Evolutionary conservation across 2,329 filamentous ascomycete genomes (phyloP).

Genomic region (Aspergillus sp.): DNA sequence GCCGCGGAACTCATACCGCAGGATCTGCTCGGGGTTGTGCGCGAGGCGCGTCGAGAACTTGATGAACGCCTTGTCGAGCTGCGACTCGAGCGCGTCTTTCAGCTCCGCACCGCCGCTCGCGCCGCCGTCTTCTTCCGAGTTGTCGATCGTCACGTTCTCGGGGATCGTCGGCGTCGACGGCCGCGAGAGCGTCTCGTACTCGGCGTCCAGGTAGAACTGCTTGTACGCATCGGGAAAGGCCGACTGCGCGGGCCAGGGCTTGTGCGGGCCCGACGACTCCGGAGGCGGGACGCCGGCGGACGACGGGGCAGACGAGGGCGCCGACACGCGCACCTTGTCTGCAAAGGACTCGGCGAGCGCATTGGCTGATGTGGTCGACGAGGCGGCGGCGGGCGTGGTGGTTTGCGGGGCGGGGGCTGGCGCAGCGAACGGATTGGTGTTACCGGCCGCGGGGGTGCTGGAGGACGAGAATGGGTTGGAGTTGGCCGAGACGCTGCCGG

Average conservation of each 20-base stretch:
- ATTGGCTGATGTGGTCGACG: slow-evolving; percentile 47
- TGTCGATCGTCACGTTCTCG: slow-evolving; percentile 46
- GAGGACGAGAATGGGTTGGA: slow-evolving; percentile 57
- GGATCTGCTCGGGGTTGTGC: slow-evolving; percentile 79
- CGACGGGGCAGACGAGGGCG: slow-evolving; percentile 25
- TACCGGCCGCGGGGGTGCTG: slow-evolving; percentile 28
- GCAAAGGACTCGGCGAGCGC: slow-evolving; percentile 75
- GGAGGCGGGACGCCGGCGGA: slow-evolving; percentile 21
- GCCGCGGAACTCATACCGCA: slow-evolving; percentile 76
- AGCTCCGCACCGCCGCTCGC: slow-evolving; percentile 42
- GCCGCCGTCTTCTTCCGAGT: slow-evolving; percentile 36
- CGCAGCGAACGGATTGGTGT: slow-evolving; percentile 61
- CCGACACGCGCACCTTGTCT: slow-evolving; percentile 62
- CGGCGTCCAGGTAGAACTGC: slow-evolving; percentile 79
- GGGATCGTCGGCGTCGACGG: slow-evolving; percentile 50
- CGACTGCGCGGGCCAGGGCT: slow-evolving; percentile 73
- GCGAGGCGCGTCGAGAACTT: slow-evolving; percentile 74
- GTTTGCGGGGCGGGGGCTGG: slow-evolving; percentile 28
- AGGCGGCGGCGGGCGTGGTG: slow-evolving; percentile 33
- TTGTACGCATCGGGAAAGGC: slow-evolving; percentile 71
- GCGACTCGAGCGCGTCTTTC: slow-evolving; percentile 73
- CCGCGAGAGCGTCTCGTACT: slow-evolving; percentile 78
- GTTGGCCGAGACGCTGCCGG: slow-evolving; percentile 34
- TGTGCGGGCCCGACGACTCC: slow-evolving; percentile 46
- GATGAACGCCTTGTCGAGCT: slow-evolving; percentile 73